These are phyloP conservation scores for Taiozyma sp. DNA, from an alignment of 1,139 yeast genomes.

Conservation along the genomic window DNA sequence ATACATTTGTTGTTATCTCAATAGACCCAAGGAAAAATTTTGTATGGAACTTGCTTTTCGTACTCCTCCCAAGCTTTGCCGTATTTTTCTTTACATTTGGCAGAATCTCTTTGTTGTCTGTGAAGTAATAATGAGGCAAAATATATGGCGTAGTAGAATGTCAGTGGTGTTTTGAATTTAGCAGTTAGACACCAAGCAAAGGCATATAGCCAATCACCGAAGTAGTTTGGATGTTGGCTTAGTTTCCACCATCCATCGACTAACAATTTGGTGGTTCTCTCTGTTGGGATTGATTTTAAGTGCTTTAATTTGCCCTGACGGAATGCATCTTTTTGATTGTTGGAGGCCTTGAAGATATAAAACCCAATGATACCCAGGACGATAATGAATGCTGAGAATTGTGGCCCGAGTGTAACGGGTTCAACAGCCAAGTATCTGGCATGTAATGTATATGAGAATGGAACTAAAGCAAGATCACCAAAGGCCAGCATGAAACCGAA, in stretches of 20 bases:
- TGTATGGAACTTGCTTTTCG: conserved; percentile 75
- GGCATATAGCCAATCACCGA: conserved; percentile 94
- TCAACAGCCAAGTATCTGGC: conserved; percentile 73
- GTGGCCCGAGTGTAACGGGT: conserved; percentile 52
- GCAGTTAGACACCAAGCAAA: conserved; percentile 93
- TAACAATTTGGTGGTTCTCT: conserved; percentile 74
- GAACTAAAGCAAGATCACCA: conserved; percentile 94
- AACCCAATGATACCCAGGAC: conserved; percentile 48
- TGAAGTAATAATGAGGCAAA: conserved; percentile 80
- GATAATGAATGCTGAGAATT: conserved; percentile 39
- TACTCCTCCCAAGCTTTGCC: conserved; percentile 84
- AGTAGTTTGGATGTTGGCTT: conserved; percentile 89
- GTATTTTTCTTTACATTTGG: conserved; percentile 82
- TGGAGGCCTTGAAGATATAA: conserved; percentile 78
- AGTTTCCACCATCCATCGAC: conserved; percentile 96
- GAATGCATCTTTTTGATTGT: conserved; percentile 81
- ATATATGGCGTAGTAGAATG: conserved; percentile 83
- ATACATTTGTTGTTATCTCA: conserved; percentile 26
- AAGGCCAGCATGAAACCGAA: conserved; percentile 94
- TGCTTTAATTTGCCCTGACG: conserved; percentile 69
- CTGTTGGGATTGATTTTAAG: conserved; percentile 64
- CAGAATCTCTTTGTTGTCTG: conserved; percentile 88
- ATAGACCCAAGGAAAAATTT: conserved; percentile 85
- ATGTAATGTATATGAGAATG: conserved; percentile 86
- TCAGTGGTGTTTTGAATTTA: conserved; percentile 74